A percentile compares a stretch with the other conserved stretches of the same genome.
Conservation (phyloP, 2,329 filamentous ascomycete species). For the Endoconidiophora laricicola region DNA sequence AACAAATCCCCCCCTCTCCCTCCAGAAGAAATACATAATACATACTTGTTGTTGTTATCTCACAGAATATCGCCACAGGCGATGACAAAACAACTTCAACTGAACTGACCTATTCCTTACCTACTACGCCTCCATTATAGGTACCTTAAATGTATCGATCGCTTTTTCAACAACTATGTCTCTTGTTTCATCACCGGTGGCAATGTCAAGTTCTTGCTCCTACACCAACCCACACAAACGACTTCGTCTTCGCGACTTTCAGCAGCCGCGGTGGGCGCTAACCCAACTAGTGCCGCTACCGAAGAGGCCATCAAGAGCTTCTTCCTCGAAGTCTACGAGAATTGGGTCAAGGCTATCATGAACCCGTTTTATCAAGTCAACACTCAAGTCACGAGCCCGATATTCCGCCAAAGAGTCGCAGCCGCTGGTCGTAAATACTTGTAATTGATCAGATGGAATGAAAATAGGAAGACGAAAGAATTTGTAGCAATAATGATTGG, state of each 20-base stretch:
- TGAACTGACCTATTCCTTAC: neutral
- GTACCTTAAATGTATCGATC: constrained; percentile 93
- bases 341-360: constrained; percentile 94
- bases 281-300: constrained; percentile 75
- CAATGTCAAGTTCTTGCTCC: constrained; percentile 84
- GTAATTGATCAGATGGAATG: constrained; percentile 24
- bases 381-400: constrained; percentile 67
- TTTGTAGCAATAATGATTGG: neutral
- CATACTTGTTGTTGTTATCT: too few species aligned
- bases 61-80: too few species aligned
- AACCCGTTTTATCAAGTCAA: constrained; percentile 85
- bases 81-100: neutral
- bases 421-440: constrained; percentile 88
- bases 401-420: constrained; percentile 68
- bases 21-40: neutral
- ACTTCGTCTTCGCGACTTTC: constrained; percentile 28
- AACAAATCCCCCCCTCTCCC: neutral
- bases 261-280: constrained; percentile 59
- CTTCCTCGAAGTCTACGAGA: constrained; percentile 90
- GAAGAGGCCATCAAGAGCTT: constrained; percentile 94
- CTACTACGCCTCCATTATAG: constrained; percentile 25
- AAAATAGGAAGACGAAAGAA: neutral
- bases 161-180: constrained; percentile 90
- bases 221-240: constrained; percentile 54
- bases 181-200: constrained; percentile 86